phyloP scores from a whole-genome alignment of 2,329 filamentous ascomycete genomes.

The Bipolaris bicolor region DNA sequence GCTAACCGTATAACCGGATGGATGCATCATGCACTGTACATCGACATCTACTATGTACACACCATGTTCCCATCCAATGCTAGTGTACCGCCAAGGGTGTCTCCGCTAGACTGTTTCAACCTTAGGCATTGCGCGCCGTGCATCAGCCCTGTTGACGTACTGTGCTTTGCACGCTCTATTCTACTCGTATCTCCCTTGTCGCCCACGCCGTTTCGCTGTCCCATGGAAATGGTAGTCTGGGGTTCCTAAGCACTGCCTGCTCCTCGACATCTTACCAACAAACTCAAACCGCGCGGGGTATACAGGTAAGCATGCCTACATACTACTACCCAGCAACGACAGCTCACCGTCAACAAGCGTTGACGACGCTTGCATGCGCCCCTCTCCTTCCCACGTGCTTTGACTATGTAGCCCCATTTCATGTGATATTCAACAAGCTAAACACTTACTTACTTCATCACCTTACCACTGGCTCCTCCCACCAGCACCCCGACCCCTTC shows the following conservation, averaged over 20 bases:
- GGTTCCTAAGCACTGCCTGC: not conserved
- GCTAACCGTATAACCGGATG: slow-evolving; percentile 7
- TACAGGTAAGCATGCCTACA: not conserved
- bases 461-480: not conserved
- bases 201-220: not conserved
- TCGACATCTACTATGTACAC: not conserved
- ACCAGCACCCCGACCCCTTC: not conserved
- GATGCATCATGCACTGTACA: slow-evolving; percentile 1
- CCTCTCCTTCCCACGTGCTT: not conserved
- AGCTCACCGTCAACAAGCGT: not conserved
- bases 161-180: not conserved
- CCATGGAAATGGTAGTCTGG: slow-evolving; percentile 8
- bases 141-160: not conserved
- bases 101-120: not conserved
- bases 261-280: not conserved
- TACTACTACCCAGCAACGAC: not conserved
- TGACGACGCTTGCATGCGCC: not conserved
- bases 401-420: not conserved
- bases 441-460: not conserved
- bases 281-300: not conserved
- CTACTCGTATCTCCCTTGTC: not conserved
- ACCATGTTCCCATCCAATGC: not conserved
- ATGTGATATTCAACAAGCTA: not conserved
- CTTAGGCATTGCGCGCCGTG: not conserved
- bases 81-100: not conserved